Conservation (phyloP, 768 basidiomycete genomes). For the Termitomyces sp. region DNA sequence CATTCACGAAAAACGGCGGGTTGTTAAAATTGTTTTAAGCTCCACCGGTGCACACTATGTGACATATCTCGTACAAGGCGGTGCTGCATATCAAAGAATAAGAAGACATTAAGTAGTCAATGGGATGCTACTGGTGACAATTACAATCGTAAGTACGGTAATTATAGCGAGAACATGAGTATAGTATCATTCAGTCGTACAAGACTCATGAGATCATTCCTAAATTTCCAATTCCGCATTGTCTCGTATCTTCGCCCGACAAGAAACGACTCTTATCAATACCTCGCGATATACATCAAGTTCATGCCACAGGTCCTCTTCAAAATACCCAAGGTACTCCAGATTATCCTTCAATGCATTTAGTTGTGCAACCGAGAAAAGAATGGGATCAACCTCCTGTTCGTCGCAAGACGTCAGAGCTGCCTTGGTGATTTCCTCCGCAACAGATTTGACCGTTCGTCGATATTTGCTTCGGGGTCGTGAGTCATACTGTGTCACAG, state of each 20-base stretch:
- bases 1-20: slow-evolving; percentile 3
- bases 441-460: slow-evolving; percentile 21
- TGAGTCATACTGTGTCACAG: slow-evolving; percentile 1
- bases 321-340: slow-evolving; percentile 31
- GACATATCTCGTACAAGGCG: no score
- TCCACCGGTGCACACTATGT: slow-evolving; percentile 27
- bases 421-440: slow-evolving; percentile 26
- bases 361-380: slow-evolving; percentile 21
- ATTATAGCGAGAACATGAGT: no score
- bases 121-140: no score
- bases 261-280: slow-evolving; percentile 20
- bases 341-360: slow-evolving; percentile 34
- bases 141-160: no score
- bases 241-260: background rate
- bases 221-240: background rate
- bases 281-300: slow-evolving; percentile 24
- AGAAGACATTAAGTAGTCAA: no score
- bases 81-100: no score
- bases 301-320: slow-evolving; percentile 30
- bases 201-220: background rate
- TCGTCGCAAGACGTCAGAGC: slow-evolving; percentile 10
- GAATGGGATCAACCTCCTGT: slow-evolving; percentile 18
- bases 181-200: background rate
- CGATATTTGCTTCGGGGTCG: slow-evolving; percentile 5
- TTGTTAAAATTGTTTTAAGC: slow-evolving; percentile 28